Evolutionary conservation across 805 yeast genomes (phyloP).

Genomic region (Pichia scutulata): DNA sequence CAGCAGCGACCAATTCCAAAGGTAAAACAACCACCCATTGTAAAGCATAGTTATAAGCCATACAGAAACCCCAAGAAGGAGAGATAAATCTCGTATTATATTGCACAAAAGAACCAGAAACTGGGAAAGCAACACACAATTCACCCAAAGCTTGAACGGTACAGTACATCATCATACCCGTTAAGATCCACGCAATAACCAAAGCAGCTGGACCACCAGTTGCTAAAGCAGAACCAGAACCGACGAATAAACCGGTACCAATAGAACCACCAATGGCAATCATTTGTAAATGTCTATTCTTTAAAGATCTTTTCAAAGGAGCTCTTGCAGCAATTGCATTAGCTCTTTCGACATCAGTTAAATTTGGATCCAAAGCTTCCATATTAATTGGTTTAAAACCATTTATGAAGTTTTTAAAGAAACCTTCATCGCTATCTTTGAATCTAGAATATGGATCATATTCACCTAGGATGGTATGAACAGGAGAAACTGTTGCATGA

Average conservation of each 20-base stretch:
- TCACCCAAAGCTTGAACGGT: constrained; percentile 64
- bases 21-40: constrained; percentile 51
- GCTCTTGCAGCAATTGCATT: constrained; percentile 41
- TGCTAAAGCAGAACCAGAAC: constrained; percentile 54
- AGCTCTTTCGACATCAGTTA: constrained; percentile 39
- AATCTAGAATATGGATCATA: constrained; percentile 5
- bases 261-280: constrained; percentile 80
- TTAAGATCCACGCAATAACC: constrained; percentile 50
- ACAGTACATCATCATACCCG: constrained; percentile 53
- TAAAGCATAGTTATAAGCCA: constrained; percentile 51
- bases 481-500: constrained; percentile 21
- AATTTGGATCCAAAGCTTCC: constrained; percentile 37
- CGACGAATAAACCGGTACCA: constrained; percentile 78
- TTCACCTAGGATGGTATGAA: constrained; percentile 6
- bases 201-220: constrained; percentile 72
- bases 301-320: constrained; percentile 44
- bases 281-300: constrained; percentile 66
- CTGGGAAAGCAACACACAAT: constrained; percentile 55
- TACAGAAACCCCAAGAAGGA: constrained; percentile 53
- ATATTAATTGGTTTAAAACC: constrained; percentile 25
- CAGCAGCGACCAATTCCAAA: constrained; percentile 47
- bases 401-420: constrained; percentile 22
- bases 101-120: constrained; percentile 54
- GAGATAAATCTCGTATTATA: constrained; percentile 54
- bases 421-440: constrained; percentile 3